Base-by-base conservation (phyloP, 164 flowering plant species). In the Umbellularia californica region DNA sequence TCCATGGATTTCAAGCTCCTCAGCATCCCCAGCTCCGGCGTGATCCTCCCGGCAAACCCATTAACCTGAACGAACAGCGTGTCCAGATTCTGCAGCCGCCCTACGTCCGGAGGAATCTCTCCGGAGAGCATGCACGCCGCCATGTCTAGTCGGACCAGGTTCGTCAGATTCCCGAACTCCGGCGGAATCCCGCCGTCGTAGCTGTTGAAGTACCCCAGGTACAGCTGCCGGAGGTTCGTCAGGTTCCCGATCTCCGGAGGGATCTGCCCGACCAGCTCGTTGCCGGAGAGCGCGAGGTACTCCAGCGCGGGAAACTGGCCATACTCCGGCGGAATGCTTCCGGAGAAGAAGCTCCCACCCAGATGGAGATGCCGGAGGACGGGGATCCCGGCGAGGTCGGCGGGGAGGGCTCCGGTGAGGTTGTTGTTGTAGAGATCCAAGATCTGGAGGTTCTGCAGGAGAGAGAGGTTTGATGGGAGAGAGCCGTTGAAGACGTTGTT, bases 271-370 rank as follows among this genome's bases (percentile, higher is more conserved):
- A 3, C 72, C 19, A 95, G 94, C 77, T 87, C 95, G 80, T 95
- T 95, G 3, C 99, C 99, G 66, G 96, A 90, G 13, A 95, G 86
- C 1, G 99, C 99, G 22, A 95, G 74, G 72, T 95, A 95, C 83
- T 95, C 93, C 2, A 95, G 79, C 70, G 69, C 62, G 77, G 78
- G 79, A 86, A 84, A 90, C 20, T 68, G 65, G 35, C 97, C 97
- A 73, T 86, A 91, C 82, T 82, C 91, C 41, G 80, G 76, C 52
- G 99, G 99, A 15, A 95, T 92, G 5, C 3, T 27, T 0, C 98
- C 99, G 64, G 74, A 12, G 80, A 95, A 93, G 80, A 69, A 92
- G 88, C 93, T 95, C 0, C 99, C 99, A 1, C 97, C 98, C 10
- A 95, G 85, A 66, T 93, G 95, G 10, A 95, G 78, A 72, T 93